Conservation (phyloP, 1,139 yeast genomes). For the Debaryomyces coudertii region DNA sequence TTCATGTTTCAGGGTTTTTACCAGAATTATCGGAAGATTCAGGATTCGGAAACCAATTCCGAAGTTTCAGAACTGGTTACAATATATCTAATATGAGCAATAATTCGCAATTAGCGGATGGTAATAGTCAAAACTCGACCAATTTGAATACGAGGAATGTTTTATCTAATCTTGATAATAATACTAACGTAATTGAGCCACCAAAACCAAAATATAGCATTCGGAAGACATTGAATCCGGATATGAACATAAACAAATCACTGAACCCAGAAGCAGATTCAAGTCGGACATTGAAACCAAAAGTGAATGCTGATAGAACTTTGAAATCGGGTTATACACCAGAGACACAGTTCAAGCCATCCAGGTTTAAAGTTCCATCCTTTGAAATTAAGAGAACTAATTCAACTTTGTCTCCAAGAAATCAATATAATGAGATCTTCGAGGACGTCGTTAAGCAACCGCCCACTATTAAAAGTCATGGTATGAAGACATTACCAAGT, state of each 20-base stretch:
- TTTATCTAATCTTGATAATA: conserved; percentile 27
- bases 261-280: neutral
- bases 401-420: conserved; percentile 40
- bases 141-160: conserved; percentile 36
- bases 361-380: conserved; percentile 48
- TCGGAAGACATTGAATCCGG: neutral
- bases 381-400: conserved; percentile 45
- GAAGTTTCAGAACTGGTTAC: conserved; percentile 25
- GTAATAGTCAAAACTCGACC: conserved; percentile 27
- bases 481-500: conserved; percentile 51
- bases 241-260: neutral
- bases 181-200: conserved; percentile 25
- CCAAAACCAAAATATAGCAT: conserved; percentile 20
- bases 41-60: conserved; percentile 47
- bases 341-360: conserved; percentile 15
- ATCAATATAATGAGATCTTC: conserved; percentile 47
- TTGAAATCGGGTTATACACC: conserved; percentile 1
- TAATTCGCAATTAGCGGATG: conserved; percentile 21
- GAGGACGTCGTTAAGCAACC: conserved; percentile 33
- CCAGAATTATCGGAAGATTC: conserved; percentile 53
- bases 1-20: conserved; percentile 43
- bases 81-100: conserved; percentile 22
- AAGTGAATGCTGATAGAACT: conserved; percentile 3
- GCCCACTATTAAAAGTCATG: conserved; percentile 44
- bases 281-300: neutral